These are phyloP conservation scores for Pilaira anomala DNA, from an alignment of 192 early-diverging fungal species.

Conservation along the genomic window DNA sequence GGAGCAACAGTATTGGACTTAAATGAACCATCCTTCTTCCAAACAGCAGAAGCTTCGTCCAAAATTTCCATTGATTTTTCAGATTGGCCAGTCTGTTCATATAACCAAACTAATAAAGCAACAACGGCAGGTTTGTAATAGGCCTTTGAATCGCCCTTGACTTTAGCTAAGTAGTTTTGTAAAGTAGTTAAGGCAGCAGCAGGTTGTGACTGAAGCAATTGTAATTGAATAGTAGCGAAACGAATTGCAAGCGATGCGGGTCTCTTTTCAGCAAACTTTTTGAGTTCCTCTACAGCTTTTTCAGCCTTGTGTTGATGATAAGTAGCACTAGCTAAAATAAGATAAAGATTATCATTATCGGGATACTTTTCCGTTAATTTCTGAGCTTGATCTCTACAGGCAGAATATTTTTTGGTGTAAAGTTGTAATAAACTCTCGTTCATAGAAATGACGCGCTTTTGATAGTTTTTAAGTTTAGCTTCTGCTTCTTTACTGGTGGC, in stretches of 20 bases:
- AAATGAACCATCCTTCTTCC: conserved; percentile 41
- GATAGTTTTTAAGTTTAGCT: conserved; percentile 53
- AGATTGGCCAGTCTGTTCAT: conserved; percentile 59
- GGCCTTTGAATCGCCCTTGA: conserved; percentile 23
- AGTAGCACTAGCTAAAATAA: conserved; percentile 56
- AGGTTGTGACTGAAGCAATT: conserved; percentile 48
- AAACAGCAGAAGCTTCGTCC: conserved; percentile 55
- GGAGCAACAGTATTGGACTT: conserved; percentile 10
- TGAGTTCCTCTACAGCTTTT: conserved; percentile 56
- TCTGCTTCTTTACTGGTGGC: conserved; percentile 54
- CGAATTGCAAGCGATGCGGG: conserved; percentile 51
- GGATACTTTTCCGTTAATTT: conserved; percentile 57
- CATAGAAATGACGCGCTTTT: conserved; percentile 58
- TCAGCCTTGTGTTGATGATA: conserved; percentile 53
- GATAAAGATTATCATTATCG: conserved; percentile 52
- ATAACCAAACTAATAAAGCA: conserved; percentile 70
- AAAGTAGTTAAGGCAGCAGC: conserved; percentile 48
- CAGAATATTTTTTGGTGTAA: conserved; percentile 52
- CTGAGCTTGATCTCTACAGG: conserved; percentile 50
- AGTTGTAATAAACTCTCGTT: conserved; percentile 61
- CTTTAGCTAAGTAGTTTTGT: conserved; percentile 38
- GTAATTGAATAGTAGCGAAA: conserved; percentile 63
- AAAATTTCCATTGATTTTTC: conserved; percentile 57
- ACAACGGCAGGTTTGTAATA: conserved; percentile 59
- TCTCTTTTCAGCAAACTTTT: conserved; percentile 36